Base-by-base conservation (phyloP, 139 green algal genomes). In the Pseudopediastrum boryanum region DNA sequence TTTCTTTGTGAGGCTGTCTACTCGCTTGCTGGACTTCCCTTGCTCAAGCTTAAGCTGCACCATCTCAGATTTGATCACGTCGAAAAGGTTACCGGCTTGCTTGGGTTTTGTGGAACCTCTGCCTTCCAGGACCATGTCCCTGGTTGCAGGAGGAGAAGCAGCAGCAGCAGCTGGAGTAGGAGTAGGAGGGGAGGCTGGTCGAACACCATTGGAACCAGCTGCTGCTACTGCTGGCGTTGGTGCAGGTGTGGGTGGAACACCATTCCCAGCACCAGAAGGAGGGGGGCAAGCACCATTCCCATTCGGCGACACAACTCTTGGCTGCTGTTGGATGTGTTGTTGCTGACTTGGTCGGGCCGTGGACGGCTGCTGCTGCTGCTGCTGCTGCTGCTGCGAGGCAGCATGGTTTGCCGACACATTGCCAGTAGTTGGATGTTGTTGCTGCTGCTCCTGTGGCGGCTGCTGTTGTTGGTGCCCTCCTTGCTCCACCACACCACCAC, bases 31-130 rank as follows among this genome's bases (percentile, higher is more conserved):
- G 21, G 52, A 51, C 51, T 76, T 82, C 10, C 29, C 46, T 36
- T 82, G 76, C 1, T 82, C 76, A 27, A 75, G 59, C 38, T 76
- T 75, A 19, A 82, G 50, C 38, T 56, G 36, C 48, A 82, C 54
- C 64, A 82, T 82, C 76, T 82, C 76, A 38, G 50, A 59, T 36
- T 82, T 82, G 50, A 82, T 76, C 12, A 82, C 39, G 48, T 82
- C 76, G 69, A 82, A 82, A 0, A 82, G 51, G 52, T 82, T 82
- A 52, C 76, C 76, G 13, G 74, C 61, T 27, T 66, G 74, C 65
- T 81, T 81, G 46, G 74, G 74, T 48, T 81, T 81, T 33, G 31
- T 71, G 51, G 44, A 67, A 36, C 59, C 46, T 25, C 33, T 27
- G 54, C 56, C 51, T 4, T 66, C 54, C n/a, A 78, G 54, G 31